phyloP scores from a whole-genome alignment of 345 rosid species.

The Pistacia vera region DNA sequence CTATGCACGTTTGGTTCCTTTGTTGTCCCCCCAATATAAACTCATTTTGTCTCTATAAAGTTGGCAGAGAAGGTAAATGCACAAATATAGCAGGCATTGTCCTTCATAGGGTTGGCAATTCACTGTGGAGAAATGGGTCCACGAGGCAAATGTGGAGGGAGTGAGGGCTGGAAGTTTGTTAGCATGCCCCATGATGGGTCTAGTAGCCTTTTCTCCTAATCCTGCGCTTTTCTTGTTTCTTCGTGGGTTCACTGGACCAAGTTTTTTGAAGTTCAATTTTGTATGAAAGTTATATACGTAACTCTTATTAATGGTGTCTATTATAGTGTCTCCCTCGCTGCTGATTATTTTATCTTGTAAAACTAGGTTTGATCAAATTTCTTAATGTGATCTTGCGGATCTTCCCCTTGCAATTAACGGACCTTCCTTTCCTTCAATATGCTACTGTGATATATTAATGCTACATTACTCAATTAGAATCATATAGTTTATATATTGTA shows the following conservation, averaged over 20 bases:
- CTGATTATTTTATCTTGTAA: too few species aligned
- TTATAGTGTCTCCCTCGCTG: too few species aligned
- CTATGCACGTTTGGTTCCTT: too few species aligned
- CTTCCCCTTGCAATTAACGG: too few species aligned
- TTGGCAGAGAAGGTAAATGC: constrained; percentile 70
- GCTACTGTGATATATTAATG: too few species aligned
- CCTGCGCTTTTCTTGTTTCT: neutral
- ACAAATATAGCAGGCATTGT: constrained; percentile 86
- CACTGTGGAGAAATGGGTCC: constrained; percentile 82
- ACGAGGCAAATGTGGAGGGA: constrained; percentile 78
- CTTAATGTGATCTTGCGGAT: too few species aligned
- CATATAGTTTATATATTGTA: too few species aligned
- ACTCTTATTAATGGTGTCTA: too few species aligned
- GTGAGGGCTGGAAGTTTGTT: constrained; percentile 94
- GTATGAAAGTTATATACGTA: neutral
- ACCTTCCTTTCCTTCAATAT: too few species aligned
- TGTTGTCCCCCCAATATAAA: neutral
- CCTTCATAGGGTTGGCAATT: constrained; percentile 82
- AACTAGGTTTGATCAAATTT: too few species aligned
- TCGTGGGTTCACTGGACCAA: neutral
- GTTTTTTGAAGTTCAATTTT: constrained; percentile 1
- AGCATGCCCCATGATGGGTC: constrained; percentile 96
- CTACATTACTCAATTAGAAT: too few species aligned
- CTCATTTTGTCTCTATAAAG: constrained; percentile 37
- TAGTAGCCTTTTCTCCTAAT: constrained; percentile 27